phyloP scores from a whole-genome alignment of 768 basidiomycete genomes.

The Suillus ampliporus region DNA sequence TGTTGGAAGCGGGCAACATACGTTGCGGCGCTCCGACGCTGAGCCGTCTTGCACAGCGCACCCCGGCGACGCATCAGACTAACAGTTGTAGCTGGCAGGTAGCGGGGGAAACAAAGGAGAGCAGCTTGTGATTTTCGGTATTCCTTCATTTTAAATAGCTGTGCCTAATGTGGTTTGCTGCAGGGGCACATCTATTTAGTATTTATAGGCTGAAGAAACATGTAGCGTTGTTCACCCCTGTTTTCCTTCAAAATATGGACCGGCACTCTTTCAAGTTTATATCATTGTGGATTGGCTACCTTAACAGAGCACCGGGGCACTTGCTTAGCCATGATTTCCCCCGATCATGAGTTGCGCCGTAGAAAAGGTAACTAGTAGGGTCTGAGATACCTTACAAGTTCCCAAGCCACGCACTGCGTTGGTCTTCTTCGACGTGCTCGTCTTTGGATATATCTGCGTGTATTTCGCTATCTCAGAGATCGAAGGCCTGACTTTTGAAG shows the following conservation, averaged over 20 bases:
- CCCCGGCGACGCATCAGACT: not conserved
- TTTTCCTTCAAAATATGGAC: not conserved
- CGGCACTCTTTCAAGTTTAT: not conserved
- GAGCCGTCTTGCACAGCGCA: not conserved
- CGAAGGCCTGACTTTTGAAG: slow-evolving; percentile 76
- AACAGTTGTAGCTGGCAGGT: not conserved
- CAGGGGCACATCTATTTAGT: not conserved
- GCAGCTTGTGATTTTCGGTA: not conserved
- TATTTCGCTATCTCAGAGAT: slow-evolving; percentile 83
- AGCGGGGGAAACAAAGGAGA: not conserved
- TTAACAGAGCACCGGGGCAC: not conserved
- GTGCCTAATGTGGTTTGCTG: not conserved
- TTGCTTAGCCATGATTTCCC: not conserved
- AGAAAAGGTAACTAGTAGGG: no score
- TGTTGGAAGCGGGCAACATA: not conserved
- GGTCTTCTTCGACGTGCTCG: slow-evolving; percentile 77
- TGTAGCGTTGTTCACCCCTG: not conserved
- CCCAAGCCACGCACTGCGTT: no score
- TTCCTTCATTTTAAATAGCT: not conserved
- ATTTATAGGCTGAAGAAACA: not conserved
- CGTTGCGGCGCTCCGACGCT: not conserved
- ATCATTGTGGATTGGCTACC: not conserved
- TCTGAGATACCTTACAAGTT: no score
- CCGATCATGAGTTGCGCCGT: not conserved
- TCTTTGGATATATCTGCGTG: slow-evolving; percentile 74